A percentile compares a stretch with the other conserved stretches of the same genome.
Evolutionary conservation across 331 rosid genomes (phyloP).

Genomic region (Quercus phellos): DNA sequence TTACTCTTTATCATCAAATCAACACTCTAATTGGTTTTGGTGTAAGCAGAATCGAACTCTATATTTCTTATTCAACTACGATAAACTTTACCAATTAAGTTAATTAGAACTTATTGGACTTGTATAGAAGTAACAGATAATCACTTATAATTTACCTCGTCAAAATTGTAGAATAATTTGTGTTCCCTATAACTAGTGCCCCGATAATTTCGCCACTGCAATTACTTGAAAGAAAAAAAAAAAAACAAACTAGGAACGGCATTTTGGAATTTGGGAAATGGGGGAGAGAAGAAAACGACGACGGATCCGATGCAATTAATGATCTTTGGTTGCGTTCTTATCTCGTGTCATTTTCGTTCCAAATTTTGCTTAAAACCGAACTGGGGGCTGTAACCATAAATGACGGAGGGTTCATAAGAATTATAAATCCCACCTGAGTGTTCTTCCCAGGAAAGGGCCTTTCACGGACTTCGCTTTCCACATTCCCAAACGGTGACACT

Average conservation of each 20-base stretch:
- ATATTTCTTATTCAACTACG: fast-evolving
- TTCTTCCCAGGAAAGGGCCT: neutral
- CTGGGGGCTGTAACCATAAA: neutral
- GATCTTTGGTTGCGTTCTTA: too few species aligned
- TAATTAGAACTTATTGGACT: fast-evolving
- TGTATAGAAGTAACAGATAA: fast-evolving
- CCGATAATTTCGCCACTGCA: too few species aligned
- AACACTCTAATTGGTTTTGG: too few species aligned
- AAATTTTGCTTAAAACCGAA: neutral
- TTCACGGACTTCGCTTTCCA: neutral
- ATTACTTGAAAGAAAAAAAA: too few species aligned
- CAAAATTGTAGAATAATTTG: too few species aligned
- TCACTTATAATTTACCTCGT: fast-evolving
- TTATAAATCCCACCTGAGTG: neutral
- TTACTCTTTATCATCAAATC: too few species aligned
- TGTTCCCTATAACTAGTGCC: fast-evolving
- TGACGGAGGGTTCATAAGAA: neutral
- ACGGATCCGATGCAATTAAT: neutral
- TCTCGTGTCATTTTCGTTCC: neutral
- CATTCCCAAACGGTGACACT: neutral
- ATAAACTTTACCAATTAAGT: fast-evolving
- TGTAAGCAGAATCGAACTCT: fast-evolving
- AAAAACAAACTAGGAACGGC: too few species aligned
- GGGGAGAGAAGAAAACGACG: neutral
- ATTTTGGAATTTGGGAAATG: neutral